Evolutionary conservation across 306 rosid species (phyloP), one percentile per base, ranked within the genome.

Genomic region (Lablab purpureus): DNA sequence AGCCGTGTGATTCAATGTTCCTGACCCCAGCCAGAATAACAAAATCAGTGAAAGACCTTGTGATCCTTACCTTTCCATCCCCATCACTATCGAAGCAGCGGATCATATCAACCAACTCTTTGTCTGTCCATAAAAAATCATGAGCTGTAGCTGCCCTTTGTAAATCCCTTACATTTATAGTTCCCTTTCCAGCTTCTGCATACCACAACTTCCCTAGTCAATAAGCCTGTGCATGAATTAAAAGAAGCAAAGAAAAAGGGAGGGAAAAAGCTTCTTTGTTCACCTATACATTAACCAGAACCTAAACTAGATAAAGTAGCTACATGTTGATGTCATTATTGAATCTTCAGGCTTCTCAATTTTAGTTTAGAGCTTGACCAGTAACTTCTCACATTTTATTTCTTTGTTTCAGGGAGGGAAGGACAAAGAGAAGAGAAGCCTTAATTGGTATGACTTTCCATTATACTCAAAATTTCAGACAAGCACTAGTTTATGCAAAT

Each of bases 111-210:
- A 66, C 74, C 78, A 92, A 77, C 76, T 92, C 99, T 80, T 83
- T 70, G 79, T 87, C 89, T 11, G 92, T 85, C 97, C 97, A 95
- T 15, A 54, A 30, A 87, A 92, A 95, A 84, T 95, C 97, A 86
- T 92, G 97, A 73, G 87, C 87, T 18, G 47, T 73, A n/a, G 97
- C 98, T 18, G 87, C 87, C 86, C 88, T 90, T 78, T 81, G 78
- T 68, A 95, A 9, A 85, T 92, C 96, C 83, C 84, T 67, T 18
- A 28, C n/a, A 8, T 85, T 49, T 76, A 95, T 69, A 69, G 89
- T 80, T 58, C 90, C 99, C 40, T 86, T 89, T 85, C 97, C 93
- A 15, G 80, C 72, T 70, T 85, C 99, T 94, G 87, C 84, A 74
- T 58, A 63, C 23, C 85, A 83, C 50, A 79, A 62, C 67, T 54